Conservation (phyloP, 1,139 yeast genomes). For the Suhomyces terraborum region DNA sequence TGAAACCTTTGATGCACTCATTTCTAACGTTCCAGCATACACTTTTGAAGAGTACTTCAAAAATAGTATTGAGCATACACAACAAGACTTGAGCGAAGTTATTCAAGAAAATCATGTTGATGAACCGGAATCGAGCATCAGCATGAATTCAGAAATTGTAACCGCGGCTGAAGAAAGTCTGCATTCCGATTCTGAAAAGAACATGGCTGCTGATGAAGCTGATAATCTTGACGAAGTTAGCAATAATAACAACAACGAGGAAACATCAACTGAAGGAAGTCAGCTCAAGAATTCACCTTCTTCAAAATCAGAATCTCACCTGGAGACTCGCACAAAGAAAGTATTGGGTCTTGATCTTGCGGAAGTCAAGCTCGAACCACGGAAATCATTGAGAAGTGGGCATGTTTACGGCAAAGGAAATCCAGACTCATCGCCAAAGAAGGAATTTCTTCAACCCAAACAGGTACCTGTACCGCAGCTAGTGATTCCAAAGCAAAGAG, state of each 20-base stretch:
- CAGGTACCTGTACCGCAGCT: constrained; percentile 7
- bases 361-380: constrained; percentile 12
- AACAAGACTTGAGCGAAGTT: neutral
- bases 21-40: neutral
- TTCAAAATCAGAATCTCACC: neutral
- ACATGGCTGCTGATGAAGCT: too few species aligned
- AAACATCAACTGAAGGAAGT: neutral
- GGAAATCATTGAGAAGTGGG: constrained; percentile 16
- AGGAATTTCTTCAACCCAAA: neutral
- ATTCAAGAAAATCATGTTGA: neutral
- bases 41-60: neutral
- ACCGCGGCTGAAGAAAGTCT: neutral
- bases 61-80: neutral
- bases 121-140: neutral
- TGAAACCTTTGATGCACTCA: neutral
- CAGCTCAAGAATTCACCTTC: neutral
- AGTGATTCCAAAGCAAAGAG: constrained; percentile 14
- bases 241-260: neutral
- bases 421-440: constrained; percentile 2
- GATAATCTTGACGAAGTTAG: too few species aligned
- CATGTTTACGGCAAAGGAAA: constrained; percentile 11
- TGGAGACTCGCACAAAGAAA: constrained; percentile 10
- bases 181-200: too few species aligned
- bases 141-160: neutral
- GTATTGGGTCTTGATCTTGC: constrained; percentile 18